Conservation (phyloP, 805 yeast genomes). For the Hanseniaspora nectarophila region DNA sequence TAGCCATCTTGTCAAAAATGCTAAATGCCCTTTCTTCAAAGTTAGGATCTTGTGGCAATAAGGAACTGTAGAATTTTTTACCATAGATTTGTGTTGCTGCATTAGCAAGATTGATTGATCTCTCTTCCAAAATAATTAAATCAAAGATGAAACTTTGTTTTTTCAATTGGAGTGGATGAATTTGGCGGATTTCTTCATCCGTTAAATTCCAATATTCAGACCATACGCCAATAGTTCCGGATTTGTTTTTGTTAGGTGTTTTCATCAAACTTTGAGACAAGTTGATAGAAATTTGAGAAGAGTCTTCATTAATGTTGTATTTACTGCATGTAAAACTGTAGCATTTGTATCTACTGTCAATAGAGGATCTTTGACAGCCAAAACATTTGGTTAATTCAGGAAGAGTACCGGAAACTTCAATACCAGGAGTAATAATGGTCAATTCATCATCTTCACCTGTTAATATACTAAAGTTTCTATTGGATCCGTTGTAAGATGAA, state of each 20-base stretch:
- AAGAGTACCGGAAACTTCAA: conserved; percentile 28
- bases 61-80: conserved; percentile 31
- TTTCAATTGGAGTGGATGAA: conserved; percentile 43
- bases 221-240: conserved; percentile 42
- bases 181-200: conserved; percentile 40
- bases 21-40: conserved; percentile 49
- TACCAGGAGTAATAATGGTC: conserved; percentile 28
- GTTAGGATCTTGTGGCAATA: conserved; percentile 40
- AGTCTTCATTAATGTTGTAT: neutral
- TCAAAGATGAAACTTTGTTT: conserved; percentile 69
- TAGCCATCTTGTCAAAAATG: conserved; percentile 44
- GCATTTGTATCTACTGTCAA: conserved; percentile 8
- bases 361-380: conserved; percentile 5
- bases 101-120: conserved; percentile 53
- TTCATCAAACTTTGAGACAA: neutral
- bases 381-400: conserved; percentile 13
- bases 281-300: neutral
- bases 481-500: neutral
- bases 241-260: neutral
- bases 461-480: neutral
- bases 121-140: conserved; percentile 56
- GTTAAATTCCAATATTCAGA: conserved; percentile 54
- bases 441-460: conserved; percentile 23
- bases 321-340: conserved; percentile 7
- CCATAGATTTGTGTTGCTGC: conserved; percentile 53